Evolutionary conservation across 1,284 basidiomycete species (phyloP), one percentile per base, ranked within the genome.

Genomic region (Polyporus tsugae): DNA sequence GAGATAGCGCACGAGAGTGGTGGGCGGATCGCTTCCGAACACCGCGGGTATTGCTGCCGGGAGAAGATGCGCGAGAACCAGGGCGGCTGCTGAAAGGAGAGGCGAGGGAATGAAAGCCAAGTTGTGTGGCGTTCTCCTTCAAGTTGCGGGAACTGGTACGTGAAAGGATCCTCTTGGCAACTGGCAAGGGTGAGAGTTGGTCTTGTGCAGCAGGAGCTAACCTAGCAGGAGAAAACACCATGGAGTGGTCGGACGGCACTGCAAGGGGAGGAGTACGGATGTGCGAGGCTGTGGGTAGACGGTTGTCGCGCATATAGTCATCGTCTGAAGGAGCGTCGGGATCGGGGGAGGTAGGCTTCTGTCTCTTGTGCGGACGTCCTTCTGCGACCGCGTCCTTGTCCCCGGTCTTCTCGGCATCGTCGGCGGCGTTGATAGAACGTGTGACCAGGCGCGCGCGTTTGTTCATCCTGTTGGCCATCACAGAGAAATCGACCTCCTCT

Each of bases 391-490:
- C 60, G 29, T 70, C 70, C 4, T 55, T 63, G 25, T 41, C 25
- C n/a, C 49, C 46, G 38, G 52, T 17, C 42, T 36, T n/a, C 1
- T 52, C 58, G 17, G 57, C 25, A 19, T 68, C 64, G 66, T 66
- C 64, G 9, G 38, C 33, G 46, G 25, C 29, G 13, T 44, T 65
- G 39, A 62, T 59, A 25, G 72, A 69, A 22, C 76, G 70, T 25
- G 78, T 69, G 17, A 78, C 75, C 22, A 79, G 78, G 59, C 85
- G 81, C 36, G 85, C 83, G 9, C 84, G 80, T 73, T 86, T 86
- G 71, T 82, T 81, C 83, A 86, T 86, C 19, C 85, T 79, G n/a
- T 75, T 79, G 13, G 80, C 77, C 84, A 86, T 85, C 74, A 86
- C 82, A 10, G 77, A 72, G 38, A 80, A 74, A 2, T 81, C 76